Evolutionary conservation across 768 basidiomycete genomes (phyloP).

Genomic region (Kwoniella europaea): DNA sequence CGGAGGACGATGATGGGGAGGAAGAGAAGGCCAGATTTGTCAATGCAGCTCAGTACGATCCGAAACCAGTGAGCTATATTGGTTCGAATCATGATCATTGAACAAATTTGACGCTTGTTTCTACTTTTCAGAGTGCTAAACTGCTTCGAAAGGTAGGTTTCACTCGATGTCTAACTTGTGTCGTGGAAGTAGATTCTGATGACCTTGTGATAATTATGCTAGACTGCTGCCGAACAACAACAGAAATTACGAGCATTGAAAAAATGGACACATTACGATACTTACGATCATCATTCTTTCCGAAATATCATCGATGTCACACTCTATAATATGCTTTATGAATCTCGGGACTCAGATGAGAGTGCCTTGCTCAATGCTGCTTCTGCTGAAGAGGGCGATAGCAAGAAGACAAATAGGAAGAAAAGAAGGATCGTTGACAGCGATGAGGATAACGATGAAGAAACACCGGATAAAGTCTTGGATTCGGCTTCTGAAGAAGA

Average conservation of each 20-base stretch:
- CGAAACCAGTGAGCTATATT: slow-evolving; percentile 47
- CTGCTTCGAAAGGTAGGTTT: slow-evolving; percentile 41
- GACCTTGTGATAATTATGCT: not conserved
- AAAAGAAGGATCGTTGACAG: slow-evolving; percentile 11
- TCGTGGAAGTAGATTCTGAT: not conserved
- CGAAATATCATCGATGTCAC: slow-evolving; percentile 37
- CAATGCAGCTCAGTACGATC: slow-evolving; percentile 49
- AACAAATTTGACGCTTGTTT: no score
- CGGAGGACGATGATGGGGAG: slow-evolving; percentile 38
- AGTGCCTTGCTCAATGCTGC: not conserved
- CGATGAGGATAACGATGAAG: slow-evolving; percentile 14
- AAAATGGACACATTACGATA: slow-evolving; percentile 56
- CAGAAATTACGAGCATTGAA: slow-evolving; percentile 56
- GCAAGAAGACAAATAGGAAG: slow-evolving; percentile 17
- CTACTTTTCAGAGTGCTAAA: slow-evolving; percentile 37
- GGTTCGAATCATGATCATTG: no score
- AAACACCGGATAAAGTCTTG: slow-evolving; percentile 3
- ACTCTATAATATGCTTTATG: slow-evolving; percentile 46
- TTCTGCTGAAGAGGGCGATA: not conserved
- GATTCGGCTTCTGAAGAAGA: slow-evolving; percentile 27
- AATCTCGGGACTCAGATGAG: slow-evolving; percentile 24
- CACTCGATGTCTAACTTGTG: no score
- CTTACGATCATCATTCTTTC: slow-evolving; percentile 34
- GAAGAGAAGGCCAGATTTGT: slow-evolving; percentile 43
- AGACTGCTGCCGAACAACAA: slow-evolving; percentile 50